Base-by-base conservation (phyloP, 2,329 filamentous ascomycete genomes). In the Venturia carpophila region DNA sequence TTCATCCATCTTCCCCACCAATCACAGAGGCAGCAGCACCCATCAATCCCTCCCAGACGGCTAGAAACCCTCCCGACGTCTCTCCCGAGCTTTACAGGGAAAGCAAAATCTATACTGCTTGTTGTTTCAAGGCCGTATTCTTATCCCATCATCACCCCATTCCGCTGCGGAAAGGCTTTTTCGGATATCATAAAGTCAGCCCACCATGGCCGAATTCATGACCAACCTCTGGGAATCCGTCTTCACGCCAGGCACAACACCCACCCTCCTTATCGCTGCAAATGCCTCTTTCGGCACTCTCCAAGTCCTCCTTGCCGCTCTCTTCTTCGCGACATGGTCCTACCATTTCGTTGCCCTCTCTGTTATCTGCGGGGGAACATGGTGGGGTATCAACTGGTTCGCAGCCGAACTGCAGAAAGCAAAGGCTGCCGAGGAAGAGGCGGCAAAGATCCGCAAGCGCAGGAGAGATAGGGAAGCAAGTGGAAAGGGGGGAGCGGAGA, bases 371-470 rank as follows among this genome's bases (percentile, higher is more conserved):
- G 92, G 79, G 41, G 89, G 90, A 5, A 82, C 97, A 43, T 99
- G 94, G 94, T 92, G 85, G 80, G 86, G 89, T 66, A 92, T 97
- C 78, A 97, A 97, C 83, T 99, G 94, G 94, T 97, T 99, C 73
- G 92, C 91, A 65, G 78, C 79, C 58, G 93, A 87, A 73, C 75
- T 87, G 63, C 73, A 75, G 39, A 76, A 77, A 41, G 77, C 79
- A 68, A 75, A 81, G 69, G 73, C 72, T 55, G 75, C 77, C 70
- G 76, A 81, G 70, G 79, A 80, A 69, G 80, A 83, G 68, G 79
- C 79, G 21, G 80, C 79, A 68, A 73, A 77, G 67, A 75, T 79
- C 15, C 34, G 64, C 10, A 62, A 58, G 60, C 30, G 30, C 15
- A 37, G 64, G 24, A 61, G 30, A 11, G 63, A 39, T 39, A 43